These are phyloP conservation scores for Chytriomyces sp. DNA, from an alignment of 192 early-diverging fungal species.

Conservation along the genomic window DNA sequence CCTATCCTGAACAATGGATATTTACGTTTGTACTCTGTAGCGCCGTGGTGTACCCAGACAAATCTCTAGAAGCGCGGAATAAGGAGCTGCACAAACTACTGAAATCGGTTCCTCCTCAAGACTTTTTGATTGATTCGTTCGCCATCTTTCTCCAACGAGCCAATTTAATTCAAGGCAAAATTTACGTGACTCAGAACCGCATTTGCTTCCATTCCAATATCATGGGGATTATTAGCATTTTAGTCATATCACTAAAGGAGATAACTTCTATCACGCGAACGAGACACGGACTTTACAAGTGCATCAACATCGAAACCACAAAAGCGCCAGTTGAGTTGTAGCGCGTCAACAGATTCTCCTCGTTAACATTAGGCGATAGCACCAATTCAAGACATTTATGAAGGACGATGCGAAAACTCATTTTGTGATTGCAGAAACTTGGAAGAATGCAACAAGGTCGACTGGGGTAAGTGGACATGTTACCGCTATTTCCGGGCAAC, in stretches of 20 bases:
- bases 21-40: neutral
- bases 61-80: slow-evolving; percentile 33
- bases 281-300: slow-evolving; percentile 36
- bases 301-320: slow-evolving; percentile 33
- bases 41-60: slow-evolving; percentile 39
- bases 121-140: slow-evolving; percentile 45
- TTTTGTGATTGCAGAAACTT: slow-evolving; percentile 27
- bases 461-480: slow-evolving; percentile 7
- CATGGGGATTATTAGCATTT: slow-evolving; percentile 62
- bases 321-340: slow-evolving; percentile 8
- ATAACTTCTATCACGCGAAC: slow-evolving; percentile 41
- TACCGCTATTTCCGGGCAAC: neutral
- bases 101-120: slow-evolving; percentile 44
- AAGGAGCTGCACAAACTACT: slow-evolving; percentile 45
- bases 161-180: slow-evolving; percentile 50
- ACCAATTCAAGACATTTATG: slow-evolving; percentile 45
- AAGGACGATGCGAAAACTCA: slow-evolving; percentile 39
- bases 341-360: neutral
- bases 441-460: slow-evolving; percentile 33
- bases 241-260: slow-evolving; percentile 38
- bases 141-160: slow-evolving; percentile 44
- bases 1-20: slow-evolving; percentile 10
- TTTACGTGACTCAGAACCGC: slow-evolving; percentile 61
- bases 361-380: slow-evolving; percentile 13
- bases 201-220: slow-evolving; percentile 68